Conservation (phyloP, 768 basidiomycete species). For the Podaxis carcinomalis region DNA sequence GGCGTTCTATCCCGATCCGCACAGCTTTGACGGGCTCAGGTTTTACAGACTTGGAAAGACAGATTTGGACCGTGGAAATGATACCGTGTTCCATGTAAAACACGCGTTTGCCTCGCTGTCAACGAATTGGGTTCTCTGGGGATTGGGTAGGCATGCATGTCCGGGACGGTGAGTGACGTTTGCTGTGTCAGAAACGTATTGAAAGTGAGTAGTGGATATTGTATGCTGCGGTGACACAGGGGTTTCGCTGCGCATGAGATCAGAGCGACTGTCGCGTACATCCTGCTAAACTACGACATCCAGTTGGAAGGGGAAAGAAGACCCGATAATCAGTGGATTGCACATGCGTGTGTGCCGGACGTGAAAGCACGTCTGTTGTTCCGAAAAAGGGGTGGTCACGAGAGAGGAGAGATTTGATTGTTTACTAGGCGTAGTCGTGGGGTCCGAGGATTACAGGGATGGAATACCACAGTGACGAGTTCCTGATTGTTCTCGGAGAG, state of each 20-base stretch:
- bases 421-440: not conserved
- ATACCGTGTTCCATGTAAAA: not conserved
- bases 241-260: constrained; percentile 32
- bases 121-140: not conserved
- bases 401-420: not conserved
- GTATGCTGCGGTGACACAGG: constrained; percentile 13
- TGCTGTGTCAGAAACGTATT: not conserved
- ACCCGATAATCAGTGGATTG: constrained; percentile 16
- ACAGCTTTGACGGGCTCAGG: constrained; percentile 1
- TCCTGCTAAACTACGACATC: constrained; percentile 31
- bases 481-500: not conserved
- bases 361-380: constrained; percentile 30
- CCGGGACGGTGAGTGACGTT: constrained; percentile 10
- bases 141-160: constrained; percentile 1
- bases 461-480: too few relatives aligned
- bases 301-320: constrained; percentile 22
- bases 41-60: constrained; percentile 7
- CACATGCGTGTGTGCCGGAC: constrained; percentile 22
- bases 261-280: constrained; percentile 27
- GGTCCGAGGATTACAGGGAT: too few relatives aligned
- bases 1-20: not conserved
- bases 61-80: not conserved
- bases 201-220: not conserved
- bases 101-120: constrained; percentile 6
- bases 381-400: constrained; percentile 18